Base-by-base conservation (phyloP, 306 rosid species). In the Canavalia gladiata region DNA sequence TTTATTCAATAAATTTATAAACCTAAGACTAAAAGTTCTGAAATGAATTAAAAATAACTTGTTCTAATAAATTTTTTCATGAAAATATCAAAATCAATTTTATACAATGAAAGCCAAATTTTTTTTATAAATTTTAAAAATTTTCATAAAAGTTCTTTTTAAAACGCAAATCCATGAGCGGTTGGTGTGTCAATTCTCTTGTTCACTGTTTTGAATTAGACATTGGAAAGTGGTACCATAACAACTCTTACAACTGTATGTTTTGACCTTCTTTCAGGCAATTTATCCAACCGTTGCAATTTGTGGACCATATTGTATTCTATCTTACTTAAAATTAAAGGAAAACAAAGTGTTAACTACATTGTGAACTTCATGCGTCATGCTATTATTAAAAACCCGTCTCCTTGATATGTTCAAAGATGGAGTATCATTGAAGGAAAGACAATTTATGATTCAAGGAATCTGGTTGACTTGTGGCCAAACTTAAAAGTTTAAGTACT, bases 341-440 rank as follows among this genome's bases (percentile, higher is more conserved):
- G 11, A 56, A 42, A 11, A 68, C 4, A 30, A 74, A 56, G 11
- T 55, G 28, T 37, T 74, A 74, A 56, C 31, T 50, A 50, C 33
- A 4, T 41, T 41, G 68, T 7, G 4, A 58, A 6, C 33, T 58
- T 29, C 43, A 29, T 12, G 33, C 6, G 31, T 59, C 58, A 34
- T 50, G 33, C 31, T 51, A 28, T 33, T 8, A 57, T 56, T 28
- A 30, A 57, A 42, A 57, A 42, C 5, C 25, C 10, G 25, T 46
- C 37, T 33, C 28, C 37, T 34, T 60, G 34, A 76, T 0, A 46
- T 62, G 52, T 54, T 64, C 35, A 55, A 43, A 68, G 59, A 56
- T 69, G 68, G 76, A 79, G 60, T 69, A 33, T 57, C 35, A 45
- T 79, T 18, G 29, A 68, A 56, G 76, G 51, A 46, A 68, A 31